phyloP scores from a whole-genome alignment of 225 moss, liverwort and hornwort genomes.

The Pleurozium schreberi region DNA sequence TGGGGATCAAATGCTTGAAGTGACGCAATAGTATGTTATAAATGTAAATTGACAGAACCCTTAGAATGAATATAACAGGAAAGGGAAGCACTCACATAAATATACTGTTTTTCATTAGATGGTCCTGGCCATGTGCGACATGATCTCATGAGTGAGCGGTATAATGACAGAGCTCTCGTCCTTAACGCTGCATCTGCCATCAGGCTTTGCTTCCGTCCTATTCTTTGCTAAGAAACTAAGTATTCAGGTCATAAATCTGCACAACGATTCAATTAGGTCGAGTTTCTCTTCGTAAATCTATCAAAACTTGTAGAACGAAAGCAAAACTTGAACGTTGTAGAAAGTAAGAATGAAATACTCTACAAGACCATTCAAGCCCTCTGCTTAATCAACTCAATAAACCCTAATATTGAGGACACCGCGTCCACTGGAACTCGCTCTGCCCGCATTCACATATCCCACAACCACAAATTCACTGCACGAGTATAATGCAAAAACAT shows the following conservation, averaged over 20 bases:
- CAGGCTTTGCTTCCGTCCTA: neutral
- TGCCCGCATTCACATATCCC: neutral
- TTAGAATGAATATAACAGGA: neutral
- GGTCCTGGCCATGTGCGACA: slow-evolving; percentile 58
- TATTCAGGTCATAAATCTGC: neutral
- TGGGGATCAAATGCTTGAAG: neutral
- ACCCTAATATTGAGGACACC: neutral
- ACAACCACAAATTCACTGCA: neutral
- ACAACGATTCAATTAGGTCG: neutral
- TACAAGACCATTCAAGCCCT: neutral
- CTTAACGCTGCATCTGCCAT: slow-evolving; percentile 46
- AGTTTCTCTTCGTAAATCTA: neutral
- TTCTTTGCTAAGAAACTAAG: neutral
- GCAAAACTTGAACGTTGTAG: neutral
- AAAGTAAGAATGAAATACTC: neutral
- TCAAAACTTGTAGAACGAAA: neutral
- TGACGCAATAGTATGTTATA: neutral
- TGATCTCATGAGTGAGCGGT: slow-evolving; percentile 47
- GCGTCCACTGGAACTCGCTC: too few relatives aligned
- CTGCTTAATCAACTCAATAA: neutral
- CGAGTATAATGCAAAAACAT: neutral
- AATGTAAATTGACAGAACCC: neutral
- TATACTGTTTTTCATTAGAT: slow-evolving; percentile 39
- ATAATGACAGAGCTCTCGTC: slow-evolving; percentile 41
- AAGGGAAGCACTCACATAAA: slow-evolving; percentile 27